These are phyloP conservation scores for Pseudogymnoascus sp. DNA, from an alignment of 2,329 filamentous ascomycete genomes.

Conservation along the genomic window DNA sequence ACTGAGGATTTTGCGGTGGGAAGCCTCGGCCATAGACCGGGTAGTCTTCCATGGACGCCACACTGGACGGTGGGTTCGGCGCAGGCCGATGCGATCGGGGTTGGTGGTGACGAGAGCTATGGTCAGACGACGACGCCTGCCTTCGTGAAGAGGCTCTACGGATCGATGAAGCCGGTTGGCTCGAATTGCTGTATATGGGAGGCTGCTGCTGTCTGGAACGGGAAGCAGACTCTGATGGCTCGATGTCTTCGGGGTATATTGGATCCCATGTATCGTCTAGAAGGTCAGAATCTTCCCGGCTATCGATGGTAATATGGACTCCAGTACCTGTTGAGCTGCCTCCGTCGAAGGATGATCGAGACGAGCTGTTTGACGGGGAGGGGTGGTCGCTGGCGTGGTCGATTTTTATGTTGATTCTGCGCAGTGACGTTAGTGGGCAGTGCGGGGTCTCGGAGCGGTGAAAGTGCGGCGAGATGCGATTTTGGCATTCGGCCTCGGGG, in stretches of 20 bases:
- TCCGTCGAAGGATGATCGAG: conserved; percentile 26
- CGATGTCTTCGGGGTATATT: conserved; percentile 42
- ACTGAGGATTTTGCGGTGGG: conserved; percentile 26
- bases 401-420: conserved; percentile 23
- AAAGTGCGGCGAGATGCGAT: not conserved
- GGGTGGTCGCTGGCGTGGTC: conserved; percentile 17
- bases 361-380: conserved; percentile 21
- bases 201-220: conserved; percentile 18
- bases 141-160: conserved; percentile 35
- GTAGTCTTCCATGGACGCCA: conserved; percentile 60
- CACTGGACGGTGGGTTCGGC: conserved; percentile 51
- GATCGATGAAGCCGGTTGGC: conserved; percentile 27
- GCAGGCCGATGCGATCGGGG: conserved; percentile 36
- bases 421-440: conserved; percentile 12
- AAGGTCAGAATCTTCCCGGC: conserved; percentile 35
- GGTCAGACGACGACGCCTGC: conserved; percentile 24
- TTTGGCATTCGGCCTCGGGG: not conserved
- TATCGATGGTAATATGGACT: conserved; percentile 28
- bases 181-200: conserved; percentile 24
- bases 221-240: conserved; percentile 55
- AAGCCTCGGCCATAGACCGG: conserved; percentile 37
- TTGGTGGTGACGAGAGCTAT: conserved; percentile 31
- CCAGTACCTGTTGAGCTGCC: conserved; percentile 27
- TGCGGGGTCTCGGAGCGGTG: conserved; percentile 7
- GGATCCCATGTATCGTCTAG: conserved; percentile 27